Conservation (phyloP, 306 rosid species). For the Oemleria cerasiformis region DNA sequence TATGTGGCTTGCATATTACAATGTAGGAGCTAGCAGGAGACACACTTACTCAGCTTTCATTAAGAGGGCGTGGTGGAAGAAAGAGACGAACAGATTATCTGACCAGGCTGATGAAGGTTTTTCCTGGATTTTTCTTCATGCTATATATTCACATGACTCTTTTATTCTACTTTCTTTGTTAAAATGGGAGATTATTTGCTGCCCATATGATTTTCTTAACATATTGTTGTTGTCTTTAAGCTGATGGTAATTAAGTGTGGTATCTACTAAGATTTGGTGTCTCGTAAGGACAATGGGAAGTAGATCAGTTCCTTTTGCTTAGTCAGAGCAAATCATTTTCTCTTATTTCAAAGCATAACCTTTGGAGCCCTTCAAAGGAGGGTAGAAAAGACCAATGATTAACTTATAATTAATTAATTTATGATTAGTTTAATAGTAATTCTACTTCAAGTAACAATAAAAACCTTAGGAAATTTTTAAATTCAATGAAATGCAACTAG, state of each 20-base stretch:
- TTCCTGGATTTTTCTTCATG: constrained; percentile 43
- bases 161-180: constrained; percentile 24
- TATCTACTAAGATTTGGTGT: constrained; percentile 48
- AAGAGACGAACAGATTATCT: constrained; percentile 55
- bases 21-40: constrained; percentile 83
- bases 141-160: constrained; percentile 24
- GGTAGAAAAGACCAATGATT: too few relatives aligned
- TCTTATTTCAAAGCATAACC: too few relatives aligned
- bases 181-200: constrained; percentile 13
- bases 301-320: constrained; percentile 40
- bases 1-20: constrained; percentile 87
- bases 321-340: constrained; percentile 27
- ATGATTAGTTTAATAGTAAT: too few relatives aligned
- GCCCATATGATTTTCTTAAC: constrained; percentile 21
- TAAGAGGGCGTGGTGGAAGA: constrained; percentile 99
- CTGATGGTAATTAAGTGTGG: constrained; percentile 49
- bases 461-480: too few relatives aligned
- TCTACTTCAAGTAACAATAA: too few relatives aligned
- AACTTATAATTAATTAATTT: too few relatives aligned
- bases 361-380: too few relatives aligned
- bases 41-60: constrained; percentile 55
- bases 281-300: constrained; percentile 50
- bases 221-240: constrained; percentile 22
- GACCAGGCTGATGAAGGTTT: constrained; percentile 40
- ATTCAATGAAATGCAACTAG: too few relatives aligned